Percentiles rank a stretch among this genome's conserved stretches.
Evolutionary conservation across 805 yeast genomes (phyloP).

Genomic region (Wilhelminamyces savonicus): DNA sequence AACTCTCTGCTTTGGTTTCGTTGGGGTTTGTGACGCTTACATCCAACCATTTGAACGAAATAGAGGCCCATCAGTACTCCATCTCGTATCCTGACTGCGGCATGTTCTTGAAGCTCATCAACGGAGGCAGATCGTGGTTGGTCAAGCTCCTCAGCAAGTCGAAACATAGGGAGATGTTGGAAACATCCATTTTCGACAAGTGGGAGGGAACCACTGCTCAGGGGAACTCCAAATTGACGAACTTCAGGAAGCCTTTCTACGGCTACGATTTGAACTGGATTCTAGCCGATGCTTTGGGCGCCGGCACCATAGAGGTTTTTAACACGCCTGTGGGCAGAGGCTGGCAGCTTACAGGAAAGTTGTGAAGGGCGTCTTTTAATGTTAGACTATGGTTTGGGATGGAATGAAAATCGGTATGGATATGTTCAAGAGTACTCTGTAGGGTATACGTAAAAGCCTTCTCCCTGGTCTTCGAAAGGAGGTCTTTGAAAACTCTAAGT

Average conservation of each 20-base stretch:
- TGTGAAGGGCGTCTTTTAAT: slow-evolving; percentile 15
- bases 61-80: slow-evolving; percentile 33
- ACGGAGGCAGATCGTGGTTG: slow-evolving; percentile 40
- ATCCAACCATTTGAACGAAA: slow-evolving; percentile 37
- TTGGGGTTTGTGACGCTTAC: slow-evolving; percentile 41
- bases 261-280: slow-evolving; percentile 47
- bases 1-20: slow-evolving; percentile 27
- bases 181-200: slow-evolving; percentile 33
- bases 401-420: neutral
- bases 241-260: slow-evolving; percentile 41
- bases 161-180: slow-evolving; percentile 38
- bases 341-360: slow-evolving; percentile 50
- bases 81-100: slow-evolving; percentile 49
- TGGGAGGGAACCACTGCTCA: slow-evolving; percentile 36
- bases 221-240: slow-evolving; percentile 26
- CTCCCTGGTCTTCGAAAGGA: no score
- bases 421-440: neutral
- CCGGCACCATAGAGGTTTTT: slow-evolving; percentile 47
- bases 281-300: slow-evolving; percentile 45
- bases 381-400: neutral
- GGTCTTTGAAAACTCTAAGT: no score
- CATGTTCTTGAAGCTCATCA: slow-evolving; percentile 37
- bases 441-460: no score
- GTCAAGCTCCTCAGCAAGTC: slow-evolving; percentile 28
- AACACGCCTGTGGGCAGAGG: slow-evolving; percentile 52